Evolutionary conservation across 108 stramenopile species (phyloP).

Genomic region (Skeletonema menzelii): DNA sequence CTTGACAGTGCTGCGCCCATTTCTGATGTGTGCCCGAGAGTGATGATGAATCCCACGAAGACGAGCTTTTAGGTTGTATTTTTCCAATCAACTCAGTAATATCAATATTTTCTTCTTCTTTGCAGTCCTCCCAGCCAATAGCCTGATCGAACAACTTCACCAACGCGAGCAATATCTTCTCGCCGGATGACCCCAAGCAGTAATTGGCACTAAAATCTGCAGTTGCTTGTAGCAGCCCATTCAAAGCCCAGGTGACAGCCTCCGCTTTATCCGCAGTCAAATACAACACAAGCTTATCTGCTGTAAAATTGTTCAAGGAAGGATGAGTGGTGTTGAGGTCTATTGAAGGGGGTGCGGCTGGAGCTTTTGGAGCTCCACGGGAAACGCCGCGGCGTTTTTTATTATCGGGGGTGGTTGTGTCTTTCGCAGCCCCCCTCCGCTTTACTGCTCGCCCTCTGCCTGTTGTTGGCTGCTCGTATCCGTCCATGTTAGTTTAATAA

Average conservation of each 20-base stretch:
- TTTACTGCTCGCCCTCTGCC: background rate
- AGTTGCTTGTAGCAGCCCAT: conserved; percentile 58
- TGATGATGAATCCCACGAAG: conserved; percentile 40
- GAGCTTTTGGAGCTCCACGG: conserved; percentile 5
- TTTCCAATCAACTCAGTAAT: conserved; percentile 6
- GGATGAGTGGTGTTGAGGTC: conserved; percentile 40
- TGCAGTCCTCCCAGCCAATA: conserved; percentile 53
- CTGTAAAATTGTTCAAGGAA: conserved; percentile 24
- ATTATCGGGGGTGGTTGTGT: conserved; percentile 1
- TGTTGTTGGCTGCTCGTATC: background rate
- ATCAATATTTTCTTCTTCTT: background rate
- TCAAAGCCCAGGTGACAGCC: conserved; percentile 54
- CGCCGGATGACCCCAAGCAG: conserved; percentile 55
- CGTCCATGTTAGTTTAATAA: background rate
- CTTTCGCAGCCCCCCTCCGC: background rate
- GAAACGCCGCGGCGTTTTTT: conserved; percentile 28
- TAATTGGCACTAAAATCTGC: conserved; percentile 64
- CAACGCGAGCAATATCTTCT: conserved; percentile 51
- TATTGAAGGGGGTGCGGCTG: conserved; percentile 37
- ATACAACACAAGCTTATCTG: conserved; percentile 12
- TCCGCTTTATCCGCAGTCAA: conserved; percentile 26
- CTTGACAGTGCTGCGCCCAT: conserved; percentile 42
- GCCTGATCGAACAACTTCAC: conserved; percentile 59
- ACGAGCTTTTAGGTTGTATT: conserved; percentile 32
- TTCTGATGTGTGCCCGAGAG: conserved; percentile 27